Evolutionary conservation across 495 filamentous ascomycete species (phyloP).

Genomic region (Daldinia bambusicola): DNA sequence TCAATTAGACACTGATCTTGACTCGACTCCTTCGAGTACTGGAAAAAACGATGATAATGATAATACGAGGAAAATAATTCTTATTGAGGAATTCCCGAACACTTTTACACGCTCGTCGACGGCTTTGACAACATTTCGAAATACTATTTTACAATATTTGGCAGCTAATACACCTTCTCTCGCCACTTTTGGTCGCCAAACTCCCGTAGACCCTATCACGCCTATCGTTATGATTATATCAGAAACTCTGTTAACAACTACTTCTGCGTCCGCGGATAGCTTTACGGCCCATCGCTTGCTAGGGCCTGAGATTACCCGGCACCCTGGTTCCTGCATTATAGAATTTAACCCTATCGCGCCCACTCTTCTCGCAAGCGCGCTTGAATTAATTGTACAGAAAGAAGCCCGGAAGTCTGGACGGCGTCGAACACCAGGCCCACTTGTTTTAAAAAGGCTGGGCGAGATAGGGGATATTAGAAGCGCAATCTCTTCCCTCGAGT

Average conservation of each 20-base stretch:
- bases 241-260: constrained; percentile 81
- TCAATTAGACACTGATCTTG: constrained; percentile 71
- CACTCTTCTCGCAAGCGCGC: constrained; percentile 83
- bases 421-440: constrained; percentile 72
- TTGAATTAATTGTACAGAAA: constrained; percentile 81
- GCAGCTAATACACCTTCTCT: constrained; percentile 66
- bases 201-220: constrained; percentile 58
- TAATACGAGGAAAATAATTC: constrained; percentile 64
- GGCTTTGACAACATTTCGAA: constrained; percentile 76
- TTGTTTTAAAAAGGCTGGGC: constrained; percentile 76
- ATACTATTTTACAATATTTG: constrained; percentile 77
- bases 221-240: constrained; percentile 92
- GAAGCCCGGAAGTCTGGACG: constrained; percentile 77
- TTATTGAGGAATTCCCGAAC: constrained; percentile 96
- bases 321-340: constrained; percentile 78
- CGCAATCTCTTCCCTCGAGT: constrained; percentile 88
- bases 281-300: constrained; percentile 91
- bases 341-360: constrained; percentile 94
- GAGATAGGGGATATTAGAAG: constrained; percentile 92
- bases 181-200: constrained; percentile 47
- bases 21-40: constrained; percentile 41
- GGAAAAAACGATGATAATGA: constrained; percentile 23
- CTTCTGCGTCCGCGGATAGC: constrained; percentile 80
- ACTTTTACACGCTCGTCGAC: constrained; percentile 75
- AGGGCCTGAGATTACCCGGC: constrained; percentile 81